These are phyloP conservation scores for Amauroascus niger DNA, from an alignment of 2,329 filamentous ascomycete genomes.

Conservation along the genomic window DNA sequence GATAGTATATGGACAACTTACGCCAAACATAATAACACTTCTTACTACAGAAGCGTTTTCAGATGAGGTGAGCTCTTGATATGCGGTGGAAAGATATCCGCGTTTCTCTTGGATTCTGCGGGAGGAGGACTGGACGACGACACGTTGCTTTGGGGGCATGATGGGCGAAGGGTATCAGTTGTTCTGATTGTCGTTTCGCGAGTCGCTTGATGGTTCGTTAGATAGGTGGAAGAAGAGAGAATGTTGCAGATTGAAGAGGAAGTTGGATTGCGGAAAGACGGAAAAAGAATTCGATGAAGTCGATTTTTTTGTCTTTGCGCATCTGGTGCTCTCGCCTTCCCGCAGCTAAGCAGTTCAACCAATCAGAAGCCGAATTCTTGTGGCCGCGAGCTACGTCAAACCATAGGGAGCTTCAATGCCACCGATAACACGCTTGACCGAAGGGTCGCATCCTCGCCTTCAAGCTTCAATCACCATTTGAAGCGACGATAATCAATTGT, in stretches of 20 bases:
- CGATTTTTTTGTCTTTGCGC: not conserved
- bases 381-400: not conserved
- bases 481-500: not conserved
- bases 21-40: slow-evolving; percentile 58
- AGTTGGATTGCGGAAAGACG: not conserved
- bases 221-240: not conserved
- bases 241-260: not conserved
- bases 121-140: slow-evolving; percentile 42
- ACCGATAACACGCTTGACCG: not conserved
- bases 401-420: slow-evolving; percentile 1
- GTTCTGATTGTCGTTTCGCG: not conserved
- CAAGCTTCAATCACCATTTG: not conserved
- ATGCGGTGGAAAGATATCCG: slow-evolving; percentile 50
- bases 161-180: slow-evolving; percentile 16
- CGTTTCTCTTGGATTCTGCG: slow-evolving; percentile 30
- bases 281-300: not conserved
- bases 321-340: not conserved
- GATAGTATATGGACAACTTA: slow-evolving; percentile 37
- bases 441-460: not conserved
- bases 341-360: not conserved
- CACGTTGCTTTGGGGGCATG: slow-evolving; percentile 57
- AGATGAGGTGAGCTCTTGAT: slow-evolving; percentile 53
- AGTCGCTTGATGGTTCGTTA: too few relatives aligned
- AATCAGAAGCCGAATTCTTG: not conserved
- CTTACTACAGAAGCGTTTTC: slow-evolving; percentile 61